phyloP scores from a whole-genome alignment of 2,329 filamentous ascomycete genomes.

The Cytospora piceae region DNA sequence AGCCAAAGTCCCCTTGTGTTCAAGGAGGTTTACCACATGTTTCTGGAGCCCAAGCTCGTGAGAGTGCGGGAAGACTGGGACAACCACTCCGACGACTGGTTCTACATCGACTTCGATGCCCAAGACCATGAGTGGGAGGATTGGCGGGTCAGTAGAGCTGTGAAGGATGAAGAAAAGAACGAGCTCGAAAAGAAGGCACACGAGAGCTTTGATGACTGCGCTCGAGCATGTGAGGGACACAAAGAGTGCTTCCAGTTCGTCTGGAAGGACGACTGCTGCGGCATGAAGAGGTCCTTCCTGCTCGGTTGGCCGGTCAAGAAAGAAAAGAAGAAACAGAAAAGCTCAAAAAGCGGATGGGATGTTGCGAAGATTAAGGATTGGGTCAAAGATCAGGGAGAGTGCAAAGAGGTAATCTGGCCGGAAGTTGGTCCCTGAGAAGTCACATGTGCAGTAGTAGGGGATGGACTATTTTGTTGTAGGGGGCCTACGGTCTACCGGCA shows the following conservation, averaged over 20 bases:
- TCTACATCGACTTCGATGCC: constrained; percentile 43
- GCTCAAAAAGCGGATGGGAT: constrained; percentile 47
- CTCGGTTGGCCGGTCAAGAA: constrained; percentile 45
- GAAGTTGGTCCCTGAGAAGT: not conserved
- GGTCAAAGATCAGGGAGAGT: constrained; percentile 44
- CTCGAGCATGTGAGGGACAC: constrained; percentile 46
- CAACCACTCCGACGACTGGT: constrained; percentile 52
- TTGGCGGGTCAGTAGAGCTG: constrained; percentile 39
- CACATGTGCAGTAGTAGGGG: not conserved
- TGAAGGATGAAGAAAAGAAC: constrained; percentile 40
- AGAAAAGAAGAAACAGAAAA: constrained; percentile 37
- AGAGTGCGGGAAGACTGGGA: constrained; percentile 54
- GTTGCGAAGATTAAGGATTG: constrained; percentile 46
- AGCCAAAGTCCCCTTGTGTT: constrained; percentile 44
- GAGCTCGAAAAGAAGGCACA: constrained; percentile 48
- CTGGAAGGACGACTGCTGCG: constrained; percentile 46
- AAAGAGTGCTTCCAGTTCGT: constrained; percentile 47
- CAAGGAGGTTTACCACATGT: constrained; percentile 52
- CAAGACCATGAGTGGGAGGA: constrained; percentile 38
- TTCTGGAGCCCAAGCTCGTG: constrained; percentile 47
- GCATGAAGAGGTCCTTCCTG: constrained; percentile 41
- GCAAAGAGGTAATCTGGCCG: constrained; percentile 32
- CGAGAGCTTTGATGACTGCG: constrained; percentile 47
- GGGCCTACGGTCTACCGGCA: too few relatives aligned
- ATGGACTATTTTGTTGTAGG: too few relatives aligned